Base-by-base conservation (phyloP, 441 rosid genomes). In the Arabidopsis lyrata region DNA sequence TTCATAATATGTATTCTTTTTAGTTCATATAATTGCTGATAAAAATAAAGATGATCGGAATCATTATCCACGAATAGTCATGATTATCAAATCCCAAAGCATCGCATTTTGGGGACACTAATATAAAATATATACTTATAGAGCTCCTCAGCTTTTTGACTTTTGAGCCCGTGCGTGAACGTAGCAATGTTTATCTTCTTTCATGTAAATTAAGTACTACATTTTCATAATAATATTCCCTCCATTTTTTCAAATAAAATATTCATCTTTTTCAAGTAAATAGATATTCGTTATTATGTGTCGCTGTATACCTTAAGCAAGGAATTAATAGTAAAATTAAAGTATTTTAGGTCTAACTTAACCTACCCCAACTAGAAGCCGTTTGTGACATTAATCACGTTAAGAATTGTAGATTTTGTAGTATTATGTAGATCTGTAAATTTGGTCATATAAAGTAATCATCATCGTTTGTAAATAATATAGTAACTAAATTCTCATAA, bases 1-100 rank as follows among this genome's bases (percentile, higher is more conserved):
- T 5, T 10, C 44, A 58, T 27, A 15, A 3, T 29, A 27, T 29
- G 9, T 3, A 16, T 47, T 7, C 45, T n/a, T 16, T 68, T 18
- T 12, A 18, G 16, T 13, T 50, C 1, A 16, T 66, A 54, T 14
- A 55, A 54, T 11, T 35, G 44, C 24, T 20, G 31, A 29, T 57
- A 29, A 20, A 66, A 50, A 65, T n/a, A 56, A 63, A 65, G 24
- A 72, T 68, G 74, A 42, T 62, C 56, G 50, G 62, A 36, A 75
- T 75, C 55, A 66, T 58, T 66, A 66, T 59, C 63, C 63, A 67
- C 73, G 62, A 52, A 63, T 42, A 63, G 71, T 58, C 66, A 65
- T 77, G 64, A 72, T 77, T 58, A 70, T 70, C 68, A 44, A 71
- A 77, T 72, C 76, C 76, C 68, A 77, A 60, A 70, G 73, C 73